These are phyloP conservation scores for Clarireedia paspali DNA, from an alignment of 2,329 filamentous ascomycete genomes.

Conservation along the genomic window DNA sequence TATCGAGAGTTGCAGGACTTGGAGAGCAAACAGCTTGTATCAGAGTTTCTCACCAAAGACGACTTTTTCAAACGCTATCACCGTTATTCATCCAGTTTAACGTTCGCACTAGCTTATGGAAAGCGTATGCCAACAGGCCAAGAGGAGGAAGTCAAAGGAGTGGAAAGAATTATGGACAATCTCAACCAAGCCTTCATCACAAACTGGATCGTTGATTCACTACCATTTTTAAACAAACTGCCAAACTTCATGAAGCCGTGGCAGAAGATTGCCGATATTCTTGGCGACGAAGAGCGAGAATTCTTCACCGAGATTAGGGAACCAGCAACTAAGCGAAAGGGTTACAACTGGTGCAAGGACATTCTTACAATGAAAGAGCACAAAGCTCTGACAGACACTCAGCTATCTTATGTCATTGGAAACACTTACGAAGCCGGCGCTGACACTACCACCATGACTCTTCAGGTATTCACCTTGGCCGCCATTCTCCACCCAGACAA, in stretches of 20 bases:
- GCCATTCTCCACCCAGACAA: slow-evolving; percentile 30
- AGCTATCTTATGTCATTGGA: slow-evolving; percentile 21
- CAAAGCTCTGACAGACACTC: background rate
- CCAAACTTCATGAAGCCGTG: slow-evolving; percentile 31
- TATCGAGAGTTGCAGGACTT: slow-evolving; percentile 28
- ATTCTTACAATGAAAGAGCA: background rate
- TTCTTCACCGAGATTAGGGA: background rate
- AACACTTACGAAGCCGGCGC: slow-evolving; percentile 40
- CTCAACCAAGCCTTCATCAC: slow-evolving; percentile 10
- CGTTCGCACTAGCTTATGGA: slow-evolving; percentile 36
- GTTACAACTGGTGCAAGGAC: background rate
- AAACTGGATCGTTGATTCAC: slow-evolving; percentile 37
- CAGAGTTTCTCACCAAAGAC: slow-evolving; percentile 7
- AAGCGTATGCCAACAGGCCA: slow-evolving; percentile 20
- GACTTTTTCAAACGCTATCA: slow-evolving; percentile 34
- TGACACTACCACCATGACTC: slow-evolving; percentile 33
- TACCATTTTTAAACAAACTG: slow-evolving; percentile 31
- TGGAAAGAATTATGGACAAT: background rate
- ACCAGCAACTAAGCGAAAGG: background rate
- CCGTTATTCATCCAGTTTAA: slow-evolving; percentile 13
- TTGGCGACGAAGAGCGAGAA: background rate
- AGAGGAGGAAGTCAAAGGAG: slow-evolving; percentile 16
- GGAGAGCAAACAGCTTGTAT: slow-evolving; percentile 24
- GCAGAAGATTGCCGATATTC: slow-evolving; percentile 10
- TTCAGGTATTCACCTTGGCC: slow-evolving; percentile 36